These are phyloP conservation scores for Moesziomyces antarcticus DNA, from an alignment of 1,284 basidiomycete genomes.

Conservation along the genomic window DNA sequence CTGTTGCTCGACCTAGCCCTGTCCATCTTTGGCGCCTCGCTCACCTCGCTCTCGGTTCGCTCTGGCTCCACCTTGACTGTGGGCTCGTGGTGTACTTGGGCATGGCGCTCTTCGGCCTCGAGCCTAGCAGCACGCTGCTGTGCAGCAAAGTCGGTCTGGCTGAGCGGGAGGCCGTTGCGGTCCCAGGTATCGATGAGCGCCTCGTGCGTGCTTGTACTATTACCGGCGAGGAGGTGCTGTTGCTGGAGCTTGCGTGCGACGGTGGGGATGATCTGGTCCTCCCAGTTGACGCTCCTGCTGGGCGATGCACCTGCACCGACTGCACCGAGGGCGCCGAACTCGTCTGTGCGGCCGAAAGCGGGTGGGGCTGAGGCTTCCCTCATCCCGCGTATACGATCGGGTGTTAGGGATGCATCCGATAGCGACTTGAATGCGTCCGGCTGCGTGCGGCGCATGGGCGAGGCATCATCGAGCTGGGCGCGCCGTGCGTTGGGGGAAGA, in stretches of 20 bases:
- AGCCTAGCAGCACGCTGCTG: not conserved
- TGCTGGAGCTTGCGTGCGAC: slow-evolving; percentile 56
- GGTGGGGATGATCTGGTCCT: slow-evolving; percentile 57
- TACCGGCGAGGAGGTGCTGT: slow-evolving; percentile 34
- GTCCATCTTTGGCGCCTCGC: no score
- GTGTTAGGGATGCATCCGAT: not conserved
- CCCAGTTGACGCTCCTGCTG: slow-evolving; percentile 50
- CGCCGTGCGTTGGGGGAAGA: slow-evolving; percentile 25
- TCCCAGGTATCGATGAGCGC: slow-evolving; percentile 62
- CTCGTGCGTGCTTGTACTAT: slow-evolving; percentile 44
- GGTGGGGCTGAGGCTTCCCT: slow-evolving; percentile 39
- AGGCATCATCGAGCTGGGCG: slow-evolving; percentile 22
- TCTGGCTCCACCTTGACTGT: no score
- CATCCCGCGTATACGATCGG: no score
- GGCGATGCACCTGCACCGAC: slow-evolving; percentile 9
- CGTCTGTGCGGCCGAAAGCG: slow-evolving; percentile 10
- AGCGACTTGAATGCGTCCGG: slow-evolving; percentile 47
- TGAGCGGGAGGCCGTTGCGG: slow-evolving; percentile 51
- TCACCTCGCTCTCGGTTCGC: not conserved
- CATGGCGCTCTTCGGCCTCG: slow-evolving; percentile 6
- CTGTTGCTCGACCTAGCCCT: no score
- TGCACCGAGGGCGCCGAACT: slow-evolving; percentile 1
- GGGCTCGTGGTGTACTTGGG: no score
- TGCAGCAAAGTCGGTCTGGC: slow-evolving; percentile 31
- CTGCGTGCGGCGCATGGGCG: slow-evolving; percentile 17